phyloP scores from a whole-genome alignment of 2,329 filamentous ascomycete species.

The Shiraia sp. region DNA sequence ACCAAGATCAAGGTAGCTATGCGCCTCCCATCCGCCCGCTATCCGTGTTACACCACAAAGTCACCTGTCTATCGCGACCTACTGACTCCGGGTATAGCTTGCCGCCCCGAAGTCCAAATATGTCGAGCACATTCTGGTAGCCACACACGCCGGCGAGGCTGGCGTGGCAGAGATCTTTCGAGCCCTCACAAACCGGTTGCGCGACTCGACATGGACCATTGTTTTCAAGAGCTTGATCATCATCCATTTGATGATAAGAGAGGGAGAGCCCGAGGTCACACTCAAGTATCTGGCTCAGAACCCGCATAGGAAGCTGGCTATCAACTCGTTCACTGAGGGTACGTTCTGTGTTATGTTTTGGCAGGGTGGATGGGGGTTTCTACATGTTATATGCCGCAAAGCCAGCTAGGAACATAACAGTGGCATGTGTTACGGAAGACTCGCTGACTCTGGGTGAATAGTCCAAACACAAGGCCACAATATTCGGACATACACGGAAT shows the following conservation, averaged over 20 bases:
- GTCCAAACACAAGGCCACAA: slow-evolving; percentile 94
- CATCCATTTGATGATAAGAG: slow-evolving; percentile 94
- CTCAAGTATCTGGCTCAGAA: slow-evolving; percentile 82
- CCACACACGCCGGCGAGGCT: slow-evolving; percentile 91
- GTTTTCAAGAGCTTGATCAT: slow-evolving; percentile 98
- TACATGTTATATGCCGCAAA: no score
- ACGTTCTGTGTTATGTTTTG: slow-evolving; percentile 41
- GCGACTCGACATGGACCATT: slow-evolving; percentile 99
- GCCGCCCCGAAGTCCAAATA: slow-evolving; percentile 98
- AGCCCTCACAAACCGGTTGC: slow-evolving; percentile 81
- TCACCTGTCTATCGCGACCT: slow-evolving; percentile 12
- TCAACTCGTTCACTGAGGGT: slow-evolving; percentile 93
- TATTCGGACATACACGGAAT: slow-evolving; percentile 88
- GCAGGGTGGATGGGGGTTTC: no score
- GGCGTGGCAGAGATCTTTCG: slow-evolving; percentile 96
- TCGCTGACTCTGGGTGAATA: slow-evolving; percentile 53
- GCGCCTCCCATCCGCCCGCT: slow-evolving; percentile 5
- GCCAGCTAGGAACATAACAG: not conserved
- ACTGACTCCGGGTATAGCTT: slow-evolving; percentile 59
- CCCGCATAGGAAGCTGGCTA: slow-evolving; percentile 75
- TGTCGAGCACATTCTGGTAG: slow-evolving; percentile 95
- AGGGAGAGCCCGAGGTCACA: slow-evolving; percentile 88
- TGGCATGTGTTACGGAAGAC: not conserved
- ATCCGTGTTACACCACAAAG: not conserved
- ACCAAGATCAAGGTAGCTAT: slow-evolving; percentile 87